phyloP scores from a whole-genome alignment of 306 rosid genomes.

The Rosa multiflora region DNA sequence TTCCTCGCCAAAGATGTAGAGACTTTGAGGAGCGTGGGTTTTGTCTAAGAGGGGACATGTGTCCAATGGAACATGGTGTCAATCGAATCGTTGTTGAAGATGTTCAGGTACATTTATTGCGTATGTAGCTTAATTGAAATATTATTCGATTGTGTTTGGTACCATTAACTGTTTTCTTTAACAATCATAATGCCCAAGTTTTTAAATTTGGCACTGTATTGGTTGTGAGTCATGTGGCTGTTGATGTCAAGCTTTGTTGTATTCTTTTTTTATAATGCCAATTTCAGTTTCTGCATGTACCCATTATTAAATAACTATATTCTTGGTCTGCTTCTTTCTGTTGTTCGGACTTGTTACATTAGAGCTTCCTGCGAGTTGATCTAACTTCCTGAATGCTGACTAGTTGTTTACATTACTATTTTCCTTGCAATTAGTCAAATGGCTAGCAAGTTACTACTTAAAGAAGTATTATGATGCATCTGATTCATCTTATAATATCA shows the following conservation, averaged over 20 bases:
- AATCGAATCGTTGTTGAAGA: conserved; percentile 97
- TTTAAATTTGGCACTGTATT: not conserved
- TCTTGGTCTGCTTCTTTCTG: not conserved
- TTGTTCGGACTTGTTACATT: not conserved
- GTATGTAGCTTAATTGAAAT: not conserved
- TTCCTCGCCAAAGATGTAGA: conserved; percentile 91
- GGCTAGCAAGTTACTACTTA: not conserved
- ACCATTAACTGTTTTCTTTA: not conserved
- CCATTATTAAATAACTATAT: not conserved
- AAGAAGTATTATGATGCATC: not conserved
- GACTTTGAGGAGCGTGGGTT: conserved; percentile 99
- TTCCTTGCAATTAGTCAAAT: not conserved
- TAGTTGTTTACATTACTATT: not conserved
- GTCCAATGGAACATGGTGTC: conserved; percentile 98
- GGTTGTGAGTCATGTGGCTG: not conserved
- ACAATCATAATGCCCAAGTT: not conserved
- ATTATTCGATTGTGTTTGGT: not conserved
- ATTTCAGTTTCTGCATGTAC: not conserved
- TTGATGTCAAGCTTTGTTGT: not conserved
- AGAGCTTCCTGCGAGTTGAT: not conserved
- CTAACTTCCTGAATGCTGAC: not conserved
- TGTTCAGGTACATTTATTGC: conserved; percentile 71
- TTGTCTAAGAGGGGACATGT: conserved; percentile 99
- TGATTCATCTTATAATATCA: not conserved
- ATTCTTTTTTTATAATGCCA: not conserved